Base-by-base conservation (phyloP, 129 eudicot species). In the Calendula officinalis region DNA sequence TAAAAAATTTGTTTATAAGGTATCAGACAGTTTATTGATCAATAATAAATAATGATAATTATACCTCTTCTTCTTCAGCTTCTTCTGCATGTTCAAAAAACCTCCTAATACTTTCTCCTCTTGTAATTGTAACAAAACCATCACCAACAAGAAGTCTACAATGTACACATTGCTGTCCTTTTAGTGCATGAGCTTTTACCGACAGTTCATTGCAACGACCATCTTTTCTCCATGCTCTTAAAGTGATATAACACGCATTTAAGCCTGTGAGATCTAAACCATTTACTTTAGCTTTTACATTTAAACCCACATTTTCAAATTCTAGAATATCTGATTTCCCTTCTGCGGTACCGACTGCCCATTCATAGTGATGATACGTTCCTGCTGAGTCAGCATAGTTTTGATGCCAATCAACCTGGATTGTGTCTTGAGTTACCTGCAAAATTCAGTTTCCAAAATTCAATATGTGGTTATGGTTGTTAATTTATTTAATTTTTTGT, bases 51-150 rank as follows among this genome's bases (percentile, higher is more conserved):
- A 61, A 64, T 16, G 54, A 48, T 4, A 6, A 22, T 5, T 17
- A 22, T 75, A 84, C 97, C 95, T 86, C 97, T 77, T 90, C 97
- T 77, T 90, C 97, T 66, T 90, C 97, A 15, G 87, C 89, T 75
- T 86, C 95, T 75, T 90, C 97, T 10, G 97, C 97, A 75, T 86
- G 95, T 71, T 90, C 97, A 72, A 90, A 90, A 75, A 90, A 90
- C 69, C 87, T 84, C 63, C 78, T 75, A 53, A 86, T 86, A 73
- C 84, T 73, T 75, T 84, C 89, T 59, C 95, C 97, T 64, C 80
- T 78, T 15, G 89, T 77, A 37, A 90, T 86, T 44, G 85, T 77
- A 39, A 90, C 95, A 79, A 81, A 86, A 71, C 95, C 90, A 62
- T 86, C 95, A 68, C 92, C 95, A 72, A 90, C 90, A 47, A 81